Percentiles rank a stretch among this genome's conserved stretches.
These are phyloP conservation scores for Russula olivacea DNA, from an alignment of 768 basidiomycete genomes.

Conservation along the genomic window DNA sequence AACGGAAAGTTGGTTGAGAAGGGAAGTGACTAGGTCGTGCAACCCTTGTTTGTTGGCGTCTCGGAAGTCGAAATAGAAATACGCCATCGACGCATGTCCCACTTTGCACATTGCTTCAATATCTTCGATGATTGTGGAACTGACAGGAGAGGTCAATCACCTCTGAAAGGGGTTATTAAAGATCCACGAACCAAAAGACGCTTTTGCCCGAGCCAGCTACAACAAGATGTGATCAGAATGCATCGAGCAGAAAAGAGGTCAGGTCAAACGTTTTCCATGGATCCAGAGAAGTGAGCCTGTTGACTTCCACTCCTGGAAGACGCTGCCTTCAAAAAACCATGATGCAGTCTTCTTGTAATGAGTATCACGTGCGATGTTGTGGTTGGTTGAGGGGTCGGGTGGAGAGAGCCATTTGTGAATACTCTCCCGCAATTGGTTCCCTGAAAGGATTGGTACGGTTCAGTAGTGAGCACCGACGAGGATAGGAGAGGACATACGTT, in stretches of 20 bases:
- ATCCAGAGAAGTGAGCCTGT: slow-evolving; percentile 1
- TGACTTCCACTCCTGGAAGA: not conserved
- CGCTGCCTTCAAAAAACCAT: not conserved
- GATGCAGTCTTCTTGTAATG: not conserved
- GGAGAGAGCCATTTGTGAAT: slow-evolving; percentile 6
- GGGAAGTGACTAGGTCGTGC: not conserved
- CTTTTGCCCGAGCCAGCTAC: slow-evolving; percentile 12
- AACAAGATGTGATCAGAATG: not conserved
- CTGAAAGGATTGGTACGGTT: not conserved
- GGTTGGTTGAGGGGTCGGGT: slow-evolving; percentile 4
- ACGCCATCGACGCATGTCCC: not conserved
- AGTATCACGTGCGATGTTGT: not conserved
- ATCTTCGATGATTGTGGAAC: slow-evolving; percentile 4
- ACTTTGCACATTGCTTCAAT: not conserved
- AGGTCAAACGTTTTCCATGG: slow-evolving; percentile 6
- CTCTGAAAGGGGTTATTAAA: not conserved
- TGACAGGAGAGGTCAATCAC: not conserved
- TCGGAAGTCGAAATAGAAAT: slow-evolving; percentile 4
- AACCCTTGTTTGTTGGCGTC: not conserved
- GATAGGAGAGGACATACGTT: not conserved
- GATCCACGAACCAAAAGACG: not conserved
- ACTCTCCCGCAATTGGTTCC: not conserved
- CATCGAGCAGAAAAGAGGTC: too few species aligned
- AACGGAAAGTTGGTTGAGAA: not conserved
- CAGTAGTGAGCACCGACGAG: not conserved